phyloP scores from a whole-genome alignment of 148 eudicot species.

The Polygonum aviculare region DNA sequence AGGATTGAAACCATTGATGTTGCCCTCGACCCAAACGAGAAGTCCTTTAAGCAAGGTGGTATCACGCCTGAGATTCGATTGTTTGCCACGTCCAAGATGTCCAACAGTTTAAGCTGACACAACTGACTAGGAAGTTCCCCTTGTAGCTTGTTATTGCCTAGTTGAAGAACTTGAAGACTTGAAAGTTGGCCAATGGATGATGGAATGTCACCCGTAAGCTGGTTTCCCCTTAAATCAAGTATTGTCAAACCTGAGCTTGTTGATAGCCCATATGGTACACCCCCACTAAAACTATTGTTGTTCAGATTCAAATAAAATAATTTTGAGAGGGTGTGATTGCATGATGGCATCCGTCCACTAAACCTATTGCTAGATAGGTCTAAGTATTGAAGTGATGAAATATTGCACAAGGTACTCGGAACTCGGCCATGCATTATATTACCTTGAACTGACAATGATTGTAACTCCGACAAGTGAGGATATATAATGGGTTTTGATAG shows the following conservation, averaged over 20 bases:
- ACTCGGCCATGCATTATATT: too few relatives aligned
- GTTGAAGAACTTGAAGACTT: neutral
- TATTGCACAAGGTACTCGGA: too few relatives aligned
- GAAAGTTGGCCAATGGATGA: neutral
- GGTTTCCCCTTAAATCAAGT: neutral
- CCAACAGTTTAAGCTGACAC: neutral
- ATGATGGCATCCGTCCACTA: neutral
- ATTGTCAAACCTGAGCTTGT: neutral
- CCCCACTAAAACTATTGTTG: neutral
- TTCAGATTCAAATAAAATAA: neutral
- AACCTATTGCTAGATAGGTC: too few relatives aligned
- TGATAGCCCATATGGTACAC: neutral
- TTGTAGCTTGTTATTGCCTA: neutral
- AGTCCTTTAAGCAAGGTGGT: conserved; percentile 14
- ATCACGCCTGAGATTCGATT: conserved; percentile 11
- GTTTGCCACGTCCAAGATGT: conserved; percentile 15
- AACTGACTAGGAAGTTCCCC: conserved; percentile 6
- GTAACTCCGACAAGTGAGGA: too few relatives aligned
- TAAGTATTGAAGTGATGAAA: too few relatives aligned
- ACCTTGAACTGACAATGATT: too few relatives aligned
- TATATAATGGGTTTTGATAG: too few relatives aligned
- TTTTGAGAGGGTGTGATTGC: neutral
- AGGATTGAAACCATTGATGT: too few relatives aligned
- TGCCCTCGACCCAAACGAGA: neutral
- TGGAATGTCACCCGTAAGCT: neutral